These are phyloP conservation scores for Aspergillus candidus DNA, from an alignment of 2,329 filamentous ascomycete genomes.

Conservation along the genomic window DNA sequence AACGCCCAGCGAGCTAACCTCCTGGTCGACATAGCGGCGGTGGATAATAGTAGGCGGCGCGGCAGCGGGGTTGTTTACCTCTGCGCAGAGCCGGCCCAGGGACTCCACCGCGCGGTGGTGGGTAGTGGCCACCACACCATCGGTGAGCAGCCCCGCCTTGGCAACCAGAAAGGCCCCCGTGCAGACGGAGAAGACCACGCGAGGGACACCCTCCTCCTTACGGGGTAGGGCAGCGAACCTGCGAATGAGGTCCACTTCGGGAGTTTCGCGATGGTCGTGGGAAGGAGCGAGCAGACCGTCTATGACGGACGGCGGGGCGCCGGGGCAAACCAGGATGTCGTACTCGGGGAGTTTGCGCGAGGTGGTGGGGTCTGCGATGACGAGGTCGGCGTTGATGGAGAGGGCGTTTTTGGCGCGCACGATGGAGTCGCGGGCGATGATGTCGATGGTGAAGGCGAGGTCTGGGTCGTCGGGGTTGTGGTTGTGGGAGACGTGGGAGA, in stretches of 20 bases:
- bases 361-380: slow-evolving; percentile 20
- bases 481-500: slow-evolving; percentile 25
- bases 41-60: slow-evolving; percentile 11
- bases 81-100: slow-evolving; percentile 18
- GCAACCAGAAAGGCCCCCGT: slow-evolving; percentile 35
- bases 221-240: slow-evolving; percentile 15
- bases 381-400: slow-evolving; percentile 26
- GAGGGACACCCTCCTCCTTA: slow-evolving; percentile 16
- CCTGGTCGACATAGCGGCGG: slow-evolving; percentile 18
- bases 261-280: slow-evolving; percentile 1
- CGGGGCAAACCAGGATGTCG: slow-evolving; percentile 38
- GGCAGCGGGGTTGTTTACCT: slow-evolving; percentile 4
- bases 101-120: slow-evolving; percentile 28
- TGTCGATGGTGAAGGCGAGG: slow-evolving; percentile 27
- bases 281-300: slow-evolving; percentile 15
- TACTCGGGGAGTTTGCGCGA: slow-evolving; percentile 23
- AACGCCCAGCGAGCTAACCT: slow-evolving; percentile 43
- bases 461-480: slow-evolving; percentile 21
- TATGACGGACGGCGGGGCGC: slow-evolving; percentile 25
- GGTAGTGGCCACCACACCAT: slow-evolving; percentile 31
- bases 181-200: slow-evolving; percentile 37
- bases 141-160: slow-evolving; percentile 31
- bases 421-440: slow-evolving; percentile 26
- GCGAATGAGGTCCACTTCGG: slow-evolving; percentile 19
- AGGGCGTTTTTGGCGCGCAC: slow-evolving; percentile 21